Evolutionary conservation across 2,329 filamentous ascomycete genomes (phyloP).

Genomic region (Arthrobotrys sinensis): DNA sequence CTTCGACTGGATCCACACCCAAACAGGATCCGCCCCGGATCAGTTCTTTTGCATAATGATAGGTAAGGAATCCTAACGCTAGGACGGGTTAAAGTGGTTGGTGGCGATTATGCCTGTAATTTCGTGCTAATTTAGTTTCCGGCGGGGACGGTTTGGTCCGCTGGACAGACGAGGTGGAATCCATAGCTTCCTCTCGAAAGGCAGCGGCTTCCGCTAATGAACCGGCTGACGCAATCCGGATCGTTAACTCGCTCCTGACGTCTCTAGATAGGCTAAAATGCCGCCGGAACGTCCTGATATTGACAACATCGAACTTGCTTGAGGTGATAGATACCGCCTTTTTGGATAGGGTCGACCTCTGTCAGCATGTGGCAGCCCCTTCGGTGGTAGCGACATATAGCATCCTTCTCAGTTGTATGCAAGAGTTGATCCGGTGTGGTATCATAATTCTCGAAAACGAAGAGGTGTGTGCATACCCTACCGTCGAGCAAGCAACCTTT

Average conservation of each 20-base stretch:
- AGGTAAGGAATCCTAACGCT: conserved; percentile 21
- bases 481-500: neutral
- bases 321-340: conserved; percentile 64
- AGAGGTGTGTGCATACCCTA: conserved; percentile 54
- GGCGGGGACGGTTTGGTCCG: conserved; percentile 29
- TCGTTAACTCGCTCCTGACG: conserved; percentile 64
- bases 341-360: conserved; percentile 63
- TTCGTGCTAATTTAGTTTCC: conserved; percentile 29
- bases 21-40: conserved; percentile 32
- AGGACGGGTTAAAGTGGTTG: neutral
- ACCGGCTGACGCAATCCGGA: conserved; percentile 63
- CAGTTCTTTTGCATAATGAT: conserved; percentile 54
- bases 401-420: conserved; percentile 62
- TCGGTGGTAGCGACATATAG: conserved; percentile 62
- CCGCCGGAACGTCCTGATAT: conserved; percentile 63
- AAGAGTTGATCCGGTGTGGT: conserved; percentile 63
- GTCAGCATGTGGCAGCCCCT: conserved; percentile 63
- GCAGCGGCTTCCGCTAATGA: conserved; percentile 62
- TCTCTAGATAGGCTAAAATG: conserved; percentile 63
- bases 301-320: conserved; percentile 64
- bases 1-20: conserved; percentile 63
- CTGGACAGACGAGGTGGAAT: conserved; percentile 63
- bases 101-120: conserved; percentile 43
- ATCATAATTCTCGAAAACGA: conserved; percentile 61
- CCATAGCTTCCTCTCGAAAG: conserved; percentile 63